Base-by-base conservation (phyloP, 2,329 filamentous ascomycete genomes). In the Bipolaris bicolor region DNA sequence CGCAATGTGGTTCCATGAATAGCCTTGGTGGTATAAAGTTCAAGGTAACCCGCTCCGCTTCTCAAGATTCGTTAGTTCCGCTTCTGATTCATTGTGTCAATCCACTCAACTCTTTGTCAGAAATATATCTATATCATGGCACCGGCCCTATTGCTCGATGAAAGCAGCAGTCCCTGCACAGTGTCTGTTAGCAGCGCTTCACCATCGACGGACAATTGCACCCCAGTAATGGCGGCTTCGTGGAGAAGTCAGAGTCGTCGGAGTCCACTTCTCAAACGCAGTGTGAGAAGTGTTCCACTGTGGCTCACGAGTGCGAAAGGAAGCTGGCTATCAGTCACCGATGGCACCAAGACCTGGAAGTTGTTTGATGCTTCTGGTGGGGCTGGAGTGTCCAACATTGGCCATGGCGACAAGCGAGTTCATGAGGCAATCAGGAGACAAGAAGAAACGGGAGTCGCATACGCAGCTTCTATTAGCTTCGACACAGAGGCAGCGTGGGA, bases 351-450 rank as follows among this genome's bases (percentile, higher is more conserved):
- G 16, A 44, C 39, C 7, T 81, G 83, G 22, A 79, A 77, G 33
- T 83, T 95, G 41, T 82, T 92, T 13, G 91, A 95, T 72, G 88
- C 86, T 1, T 90, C 88, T 18, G 85, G 88, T 26, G 91, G 91
- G 18, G 88, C 90, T 3, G 89, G 88, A 20, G 90, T 92, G 3
- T 82, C 86, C 9, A 88, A 87, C 68, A 78, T 94, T 9, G 91
- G 90, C 6, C 87, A 91, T 65, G 82, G 88, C 49, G 83, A 89
- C 52, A 68, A 80, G 40, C 80, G 87, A 46, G 84, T 93, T 11
- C 79, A 80, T 11, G 77, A 83, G 2, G 89, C 88, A 0, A 82
- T 91, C 39, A 74, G 78, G 4, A 66, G 80, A 11, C 89, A 92
- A 65, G 78, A 89, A 62, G 79, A 83, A 46, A 54, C 41, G 7